phyloP scores from a whole-genome alignment of 768 basidiomycete genomes.

The Panaeolus cyanescens region DNA sequence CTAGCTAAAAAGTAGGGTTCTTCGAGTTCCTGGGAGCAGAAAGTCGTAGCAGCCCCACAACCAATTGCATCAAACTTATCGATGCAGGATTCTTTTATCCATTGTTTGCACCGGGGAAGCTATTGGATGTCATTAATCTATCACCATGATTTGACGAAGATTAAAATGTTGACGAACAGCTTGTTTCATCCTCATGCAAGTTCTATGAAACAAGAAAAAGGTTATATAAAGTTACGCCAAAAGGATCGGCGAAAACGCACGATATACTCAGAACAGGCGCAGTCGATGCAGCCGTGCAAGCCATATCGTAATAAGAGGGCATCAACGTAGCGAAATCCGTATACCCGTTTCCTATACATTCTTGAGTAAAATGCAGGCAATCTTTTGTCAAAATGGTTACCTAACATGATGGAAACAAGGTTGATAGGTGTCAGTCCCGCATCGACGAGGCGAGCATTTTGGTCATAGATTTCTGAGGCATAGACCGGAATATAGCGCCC shows the following conservation, averaged over 20 bases:
- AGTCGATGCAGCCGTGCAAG: conserved; percentile 54
- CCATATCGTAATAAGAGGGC: conserved; percentile 38
- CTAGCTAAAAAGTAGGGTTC: conserved; percentile 40
- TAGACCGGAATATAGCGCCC: conserved; percentile 76
- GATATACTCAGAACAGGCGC: conserved; percentile 47
- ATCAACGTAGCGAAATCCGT: neutral
- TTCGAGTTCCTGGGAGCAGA: conserved; percentile 59
- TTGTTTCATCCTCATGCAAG: conserved; percentile 61
- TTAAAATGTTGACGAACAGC: conserved; percentile 38
- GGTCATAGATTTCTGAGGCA: conserved; percentile 75
- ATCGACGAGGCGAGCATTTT: conserved; percentile 56
- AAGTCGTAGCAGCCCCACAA: conserved; percentile 61
- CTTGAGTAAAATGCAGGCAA: conserved; percentile 32
- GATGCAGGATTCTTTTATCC: conserved; percentile 56
- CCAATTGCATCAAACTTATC: conserved; percentile 64
- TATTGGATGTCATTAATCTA: conserved; percentile 17
- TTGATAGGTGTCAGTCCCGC: conserved; percentile 63
- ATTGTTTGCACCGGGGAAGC: conserved; percentile 66
- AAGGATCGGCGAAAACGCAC: conserved; percentile 40
- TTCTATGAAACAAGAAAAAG: too few relatives aligned
- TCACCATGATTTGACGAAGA: neutral
- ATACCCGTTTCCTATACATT: conserved; percentile 42
- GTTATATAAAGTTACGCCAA: conserved; percentile 32
- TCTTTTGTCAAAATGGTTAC: conserved; percentile 24
- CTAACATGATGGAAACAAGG: conserved; percentile 73